Conservation (phyloP, 345 rosid species). For the Bretschneidera sinensis region DNA sequence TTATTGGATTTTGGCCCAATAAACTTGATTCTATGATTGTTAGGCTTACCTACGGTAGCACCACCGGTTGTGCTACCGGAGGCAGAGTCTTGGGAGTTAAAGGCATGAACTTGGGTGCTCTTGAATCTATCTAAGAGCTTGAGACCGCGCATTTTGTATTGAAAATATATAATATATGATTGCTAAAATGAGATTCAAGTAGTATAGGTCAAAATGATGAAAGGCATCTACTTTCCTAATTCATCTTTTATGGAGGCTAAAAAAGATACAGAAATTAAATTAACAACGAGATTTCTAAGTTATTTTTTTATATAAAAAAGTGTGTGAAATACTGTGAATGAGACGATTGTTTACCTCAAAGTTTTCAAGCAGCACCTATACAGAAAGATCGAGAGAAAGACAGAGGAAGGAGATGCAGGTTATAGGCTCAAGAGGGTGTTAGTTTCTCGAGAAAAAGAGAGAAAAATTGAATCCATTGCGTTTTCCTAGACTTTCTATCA, state of each 20-base stretch:
- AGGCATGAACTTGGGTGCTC: conserved; percentile 70
- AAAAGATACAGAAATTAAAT: neutral
- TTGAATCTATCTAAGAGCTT: conserved; percentile 56
- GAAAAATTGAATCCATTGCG: conserved; percentile 4
- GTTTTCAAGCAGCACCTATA: conserved; percentile 10
- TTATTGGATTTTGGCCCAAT: conserved; percentile 41
- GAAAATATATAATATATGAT: conserved; percentile 2
- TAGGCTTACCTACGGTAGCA: conserved; percentile 16
- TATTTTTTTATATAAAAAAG: no score
- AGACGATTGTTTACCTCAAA: conserved; percentile 12
- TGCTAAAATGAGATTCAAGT: neutral
- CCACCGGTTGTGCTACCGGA: conserved; percentile 19
- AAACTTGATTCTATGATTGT: conserved; percentile 35
- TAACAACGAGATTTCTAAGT: no score
- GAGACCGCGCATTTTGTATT: conserved; percentile 41
- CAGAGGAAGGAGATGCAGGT: conserved; percentile 6
- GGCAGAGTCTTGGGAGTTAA: conserved; percentile 36
- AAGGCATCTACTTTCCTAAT: neutral
- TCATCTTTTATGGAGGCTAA: neutral
- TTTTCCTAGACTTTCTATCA: conserved; percentile 14
- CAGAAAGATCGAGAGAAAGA: neutral
- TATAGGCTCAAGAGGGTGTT: conserved; percentile 14
- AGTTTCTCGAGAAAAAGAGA: conserved; percentile 18
- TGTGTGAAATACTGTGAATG: neutral
- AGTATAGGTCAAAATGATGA: neutral